Conservation (phyloP, 768 basidiomycete species). For the Xerocomellus amylosporus region DNA sequence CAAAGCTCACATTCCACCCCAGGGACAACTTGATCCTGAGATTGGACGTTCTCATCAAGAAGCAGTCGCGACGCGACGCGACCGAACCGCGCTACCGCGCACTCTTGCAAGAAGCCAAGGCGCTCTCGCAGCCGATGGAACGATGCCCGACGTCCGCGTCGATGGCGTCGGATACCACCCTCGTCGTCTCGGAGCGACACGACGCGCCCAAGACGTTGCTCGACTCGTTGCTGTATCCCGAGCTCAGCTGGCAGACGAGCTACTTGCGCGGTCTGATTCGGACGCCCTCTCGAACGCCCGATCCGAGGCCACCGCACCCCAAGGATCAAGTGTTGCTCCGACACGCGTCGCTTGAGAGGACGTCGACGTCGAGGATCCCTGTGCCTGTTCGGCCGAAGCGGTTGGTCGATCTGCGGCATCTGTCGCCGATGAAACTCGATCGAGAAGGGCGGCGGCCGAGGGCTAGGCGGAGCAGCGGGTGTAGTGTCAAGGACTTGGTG, state of each 20-base stretch:
- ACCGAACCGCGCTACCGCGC: slow-evolving; percentile 53
- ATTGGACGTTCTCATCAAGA: slow-evolving; percentile 32
- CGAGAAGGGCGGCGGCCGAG: slow-evolving; percentile 30
- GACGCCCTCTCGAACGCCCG: slow-evolving; percentile 55
- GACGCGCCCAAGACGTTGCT: slow-evolving; percentile 44
- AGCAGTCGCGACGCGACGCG: slow-evolving; percentile 29
- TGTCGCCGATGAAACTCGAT: slow-evolving; percentile 41
- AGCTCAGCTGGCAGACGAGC: slow-evolving; percentile 32
- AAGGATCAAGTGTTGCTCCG: slow-evolving; percentile 66
- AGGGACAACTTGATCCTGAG: slow-evolving; percentile 27
- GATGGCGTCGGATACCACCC: slow-evolving; percentile 21
- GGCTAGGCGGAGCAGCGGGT: slow-evolving; percentile 57
- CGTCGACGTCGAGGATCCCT: slow-evolving; percentile 42
- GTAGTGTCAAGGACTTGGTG: slow-evolving; percentile 73
- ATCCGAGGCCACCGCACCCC: slow-evolving; percentile 47
- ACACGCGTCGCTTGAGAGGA: slow-evolving; percentile 47
- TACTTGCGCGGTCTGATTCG: slow-evolving; percentile 48
- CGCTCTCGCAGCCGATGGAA: slow-evolving; percentile 20
- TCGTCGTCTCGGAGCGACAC: slow-evolving; percentile 36
- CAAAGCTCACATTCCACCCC: not conserved
- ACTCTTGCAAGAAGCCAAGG: slow-evolving; percentile 38
- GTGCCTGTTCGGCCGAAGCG: slow-evolving; percentile 42
- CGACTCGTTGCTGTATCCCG: slow-evolving; percentile 41
- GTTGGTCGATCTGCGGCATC: slow-evolving; percentile 50
- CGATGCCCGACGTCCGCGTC: slow-evolving; percentile 15